Percentiles rank a stretch among this genome's conserved stretches.
phyloP scores from a whole-genome alignment of 2,329 filamentous ascomycete species.

The Botryosphaeria dothidea region DNA sequence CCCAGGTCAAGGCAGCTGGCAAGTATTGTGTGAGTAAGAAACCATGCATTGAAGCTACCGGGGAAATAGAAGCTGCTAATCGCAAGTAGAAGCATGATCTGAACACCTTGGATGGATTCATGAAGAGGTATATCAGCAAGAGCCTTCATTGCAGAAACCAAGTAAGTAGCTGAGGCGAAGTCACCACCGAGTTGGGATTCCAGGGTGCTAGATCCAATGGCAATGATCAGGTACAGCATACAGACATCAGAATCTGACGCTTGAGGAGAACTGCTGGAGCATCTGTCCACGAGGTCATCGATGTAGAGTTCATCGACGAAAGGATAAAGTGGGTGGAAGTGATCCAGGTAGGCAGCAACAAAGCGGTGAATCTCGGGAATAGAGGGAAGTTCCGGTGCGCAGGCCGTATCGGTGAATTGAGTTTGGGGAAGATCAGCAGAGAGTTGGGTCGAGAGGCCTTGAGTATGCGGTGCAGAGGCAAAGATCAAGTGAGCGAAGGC shows the following conservation, averaged over 20 bases:
- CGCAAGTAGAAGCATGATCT: slow-evolving; percentile 50
- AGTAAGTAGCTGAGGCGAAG: slow-evolving; percentile 53
- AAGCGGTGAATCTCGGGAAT: slow-evolving; percentile 45
- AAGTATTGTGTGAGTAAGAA: slow-evolving; percentile 57
- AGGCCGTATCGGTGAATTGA: slow-evolving; percentile 6
- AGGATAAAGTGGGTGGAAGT: slow-evolving; percentile 52
- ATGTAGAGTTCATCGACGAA: slow-evolving; percentile 55
- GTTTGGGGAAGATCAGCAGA: slow-evolving; percentile 5
- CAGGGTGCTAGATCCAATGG: slow-evolving; percentile 49
- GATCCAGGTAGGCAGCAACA: slow-evolving; percentile 50
- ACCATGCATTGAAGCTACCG: slow-evolving; percentile 55
- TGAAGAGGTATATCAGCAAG: slow-evolving; percentile 51
- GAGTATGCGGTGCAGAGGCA: slow-evolving; percentile 27
- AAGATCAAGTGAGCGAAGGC: slow-evolving; percentile 55
- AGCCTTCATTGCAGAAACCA: slow-evolving; percentile 49
- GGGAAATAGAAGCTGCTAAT: slow-evolving; percentile 56
- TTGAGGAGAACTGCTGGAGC: background rate
- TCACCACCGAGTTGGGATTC: slow-evolving; percentile 46
- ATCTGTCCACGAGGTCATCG: slow-evolving; percentile 5
- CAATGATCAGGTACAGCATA: slow-evolving; percentile 40
- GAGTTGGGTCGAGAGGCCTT: slow-evolving; percentile 26
- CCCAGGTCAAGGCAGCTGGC: slow-evolving; percentile 54
- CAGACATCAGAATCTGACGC: background rate
- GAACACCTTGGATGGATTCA: slow-evolving; percentile 51
- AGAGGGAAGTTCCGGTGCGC: slow-evolving; percentile 25